phyloP scores from a whole-genome alignment of 306 rosid species.

The Purshia tridentata region DNA sequence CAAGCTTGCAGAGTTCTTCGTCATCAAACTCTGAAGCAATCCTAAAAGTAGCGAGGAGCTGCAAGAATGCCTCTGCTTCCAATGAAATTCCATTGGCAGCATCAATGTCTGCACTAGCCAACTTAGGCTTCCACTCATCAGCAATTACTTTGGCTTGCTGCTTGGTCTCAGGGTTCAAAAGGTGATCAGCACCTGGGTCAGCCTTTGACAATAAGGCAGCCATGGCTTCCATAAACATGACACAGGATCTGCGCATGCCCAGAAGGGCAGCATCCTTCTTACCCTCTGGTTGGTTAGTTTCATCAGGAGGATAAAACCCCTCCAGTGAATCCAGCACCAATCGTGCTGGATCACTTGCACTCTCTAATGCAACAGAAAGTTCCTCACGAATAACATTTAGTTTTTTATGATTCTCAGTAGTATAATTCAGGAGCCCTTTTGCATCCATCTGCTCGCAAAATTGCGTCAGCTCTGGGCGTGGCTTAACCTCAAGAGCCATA shows the following conservation, averaged over 20 bases:
- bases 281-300: conserved; percentile 51
- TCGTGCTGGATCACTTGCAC: conserved; percentile 57
- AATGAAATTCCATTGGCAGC: conserved; percentile 88
- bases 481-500: conserved; percentile 55
- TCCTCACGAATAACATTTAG: conserved; percentile 48
- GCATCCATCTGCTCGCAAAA: conserved; percentile 74
- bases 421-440: conserved; percentile 65
- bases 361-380: conserved; percentile 68
- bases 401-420: conserved; percentile 48
- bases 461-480: conserved; percentile 56
- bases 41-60: conserved; percentile 71
- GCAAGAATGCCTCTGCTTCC: conserved; percentile 92
- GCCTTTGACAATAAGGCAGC: conserved; percentile 65
- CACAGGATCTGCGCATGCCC: conserved; percentile 69
- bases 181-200: conserved; percentile 68
- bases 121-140: conserved; percentile 84
- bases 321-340: conserved; percentile 80
- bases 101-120: conserved; percentile 62
- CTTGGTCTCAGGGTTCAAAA: conserved; percentile 79
- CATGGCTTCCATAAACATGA: conserved; percentile 65
- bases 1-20: conserved; percentile 87
- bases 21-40: conserved; percentile 86
- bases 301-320: conserved; percentile 77
- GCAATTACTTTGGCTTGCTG: conserved; percentile 90
- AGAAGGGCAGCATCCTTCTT: conserved; percentile 62